Evolutionary conservation across 805 yeast genomes (phyloP).

Genomic region (Myxozyma neotropica): DNA sequence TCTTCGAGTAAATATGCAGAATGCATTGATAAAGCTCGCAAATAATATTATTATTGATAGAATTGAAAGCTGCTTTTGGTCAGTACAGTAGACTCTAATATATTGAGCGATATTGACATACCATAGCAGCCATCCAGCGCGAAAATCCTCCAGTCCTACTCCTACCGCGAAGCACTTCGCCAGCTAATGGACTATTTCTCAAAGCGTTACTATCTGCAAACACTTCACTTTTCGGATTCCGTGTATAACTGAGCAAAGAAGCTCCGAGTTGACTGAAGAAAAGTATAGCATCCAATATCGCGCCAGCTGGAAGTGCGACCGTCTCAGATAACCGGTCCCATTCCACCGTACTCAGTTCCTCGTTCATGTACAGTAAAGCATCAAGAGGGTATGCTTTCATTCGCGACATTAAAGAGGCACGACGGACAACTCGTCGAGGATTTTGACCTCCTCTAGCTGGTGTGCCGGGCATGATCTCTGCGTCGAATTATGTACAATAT

Average conservation of each 20-base stretch:
- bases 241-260: not conserved
- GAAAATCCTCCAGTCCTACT: slow-evolving; percentile 10
- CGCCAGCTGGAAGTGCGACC: slow-evolving; percentile 23
- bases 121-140: slow-evolving; percentile 13
- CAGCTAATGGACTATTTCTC: slow-evolving; percentile 17
- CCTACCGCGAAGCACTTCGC: slow-evolving; percentile 13
- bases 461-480: not conserved
- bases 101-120: not conserved
- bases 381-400: slow-evolving; percentile 29
- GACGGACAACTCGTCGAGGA: slow-evolving; percentile 22
- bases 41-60: slow-evolving; percentile 10
- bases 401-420: slow-evolving; percentile 28
- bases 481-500: not conserved
- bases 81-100: not conserved
- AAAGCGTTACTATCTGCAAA: slow-evolving; percentile 8
- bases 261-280: slow-evolving; percentile 18
- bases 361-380: slow-evolving; percentile 17
- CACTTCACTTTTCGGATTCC: slow-evolving; percentile 7
- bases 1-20: slow-evolving; percentile 19
- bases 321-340: slow-evolving; percentile 29
- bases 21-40: slow-evolving; percentile 25
- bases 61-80: slow-evolving; percentile 16
- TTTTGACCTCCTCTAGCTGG: slow-evolving; percentile 2
- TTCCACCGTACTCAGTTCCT: slow-evolving; percentile 23
- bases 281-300: slow-evolving; percentile 18